These are phyloP conservation scores for Beverwykella pulmonaria DNA, from an alignment of 495 filamentous ascomycete genomes.

Conservation along the genomic window DNA sequence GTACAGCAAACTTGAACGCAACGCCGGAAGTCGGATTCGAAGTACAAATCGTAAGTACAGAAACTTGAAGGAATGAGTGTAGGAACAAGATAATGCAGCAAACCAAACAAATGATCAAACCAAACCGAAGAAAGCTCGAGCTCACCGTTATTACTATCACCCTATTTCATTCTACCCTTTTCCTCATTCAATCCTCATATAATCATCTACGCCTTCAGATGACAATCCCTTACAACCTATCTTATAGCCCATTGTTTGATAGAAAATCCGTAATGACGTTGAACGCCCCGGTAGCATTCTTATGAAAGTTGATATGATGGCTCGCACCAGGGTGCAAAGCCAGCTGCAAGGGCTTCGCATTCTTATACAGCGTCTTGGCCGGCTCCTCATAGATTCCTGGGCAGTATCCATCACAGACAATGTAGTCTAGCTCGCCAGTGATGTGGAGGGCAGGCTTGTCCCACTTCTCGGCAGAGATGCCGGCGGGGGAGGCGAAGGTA, in stretches of 20 bases:
- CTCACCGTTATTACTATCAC: no score
- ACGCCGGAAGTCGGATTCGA: no score
- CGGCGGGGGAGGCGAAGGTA: conserved; percentile 14
- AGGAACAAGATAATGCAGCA: no score
- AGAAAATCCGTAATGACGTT: conserved; percentile 43
- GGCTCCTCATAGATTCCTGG: conserved; percentile 25
- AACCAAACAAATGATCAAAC: no score
- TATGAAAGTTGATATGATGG: conserved; percentile 36
- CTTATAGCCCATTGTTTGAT: conserved; percentile 16
- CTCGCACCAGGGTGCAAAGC: conserved; percentile 25
- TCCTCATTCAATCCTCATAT: no score
- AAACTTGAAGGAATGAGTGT: no score
- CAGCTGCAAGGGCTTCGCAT: conserved; percentile 40
- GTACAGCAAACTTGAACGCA: no score
- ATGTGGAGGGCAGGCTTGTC: conserved; percentile 37
- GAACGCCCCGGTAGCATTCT: conserved; percentile 42
- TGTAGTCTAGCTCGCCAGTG: conserved; percentile 44
- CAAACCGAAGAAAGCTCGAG: no score
- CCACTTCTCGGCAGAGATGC: conserved; percentile 13
- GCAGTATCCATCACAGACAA: conserved; percentile 43
- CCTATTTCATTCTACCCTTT: no score
- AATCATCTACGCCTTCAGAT: no score
- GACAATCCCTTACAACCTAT: no score
- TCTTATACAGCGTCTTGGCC: conserved; percentile 19
- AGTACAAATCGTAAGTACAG: no score